Base-by-base conservation (phyloP, 108 stramenopile species). In the Nannochloropsis salina region DNA sequence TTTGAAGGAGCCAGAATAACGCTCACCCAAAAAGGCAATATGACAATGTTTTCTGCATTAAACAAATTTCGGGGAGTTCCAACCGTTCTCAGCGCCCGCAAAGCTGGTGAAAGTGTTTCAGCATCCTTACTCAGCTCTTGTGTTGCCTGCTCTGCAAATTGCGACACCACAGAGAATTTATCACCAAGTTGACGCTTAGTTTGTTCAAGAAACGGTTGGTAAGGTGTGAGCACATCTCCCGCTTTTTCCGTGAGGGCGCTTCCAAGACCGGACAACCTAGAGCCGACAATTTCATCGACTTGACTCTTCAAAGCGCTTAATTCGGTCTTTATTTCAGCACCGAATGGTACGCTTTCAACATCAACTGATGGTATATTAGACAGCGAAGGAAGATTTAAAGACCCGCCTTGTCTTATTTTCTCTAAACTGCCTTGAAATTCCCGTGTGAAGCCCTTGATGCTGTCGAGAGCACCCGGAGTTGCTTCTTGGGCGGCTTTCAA, bases 1-100 rank as follows among this genome's bases (percentile, higher is more conserved):
- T 88, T 83, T 8, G 84, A 45, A 9, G 88, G 88, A 42, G 80
- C 80, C 22, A 85, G 41, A 82, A 88, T 83, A 44, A 88, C 84
- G 8, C 81, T 61, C 51, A 12, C 80, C 88, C 88, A 88, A 18
- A 88, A 47, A 9, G 88, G 88, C 18, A 88, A 81, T 41, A 88
- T 45, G 15, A 81, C 47, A 3, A 84, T 45, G 51, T 88, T 88
- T 45, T 88, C 88, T 11, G 84, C 84, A n/a, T 82, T 79, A 51
- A 88, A 88, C 21, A 74, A 18, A 3, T 79, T 88, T n/a, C 84
- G 79, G 6, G 88, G 88, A 22, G 84, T 82, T 21, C 84, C 88
- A 9, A 88, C 84, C 40, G 42, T 31, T 51, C 82, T 82, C 80
- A 88, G 82, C 6, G 31, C 81, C 42, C 42, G 80, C 18, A 88